phyloP scores from a whole-genome alignment of 345 rosid species.

The Ailanthus altissimus region DNA sequence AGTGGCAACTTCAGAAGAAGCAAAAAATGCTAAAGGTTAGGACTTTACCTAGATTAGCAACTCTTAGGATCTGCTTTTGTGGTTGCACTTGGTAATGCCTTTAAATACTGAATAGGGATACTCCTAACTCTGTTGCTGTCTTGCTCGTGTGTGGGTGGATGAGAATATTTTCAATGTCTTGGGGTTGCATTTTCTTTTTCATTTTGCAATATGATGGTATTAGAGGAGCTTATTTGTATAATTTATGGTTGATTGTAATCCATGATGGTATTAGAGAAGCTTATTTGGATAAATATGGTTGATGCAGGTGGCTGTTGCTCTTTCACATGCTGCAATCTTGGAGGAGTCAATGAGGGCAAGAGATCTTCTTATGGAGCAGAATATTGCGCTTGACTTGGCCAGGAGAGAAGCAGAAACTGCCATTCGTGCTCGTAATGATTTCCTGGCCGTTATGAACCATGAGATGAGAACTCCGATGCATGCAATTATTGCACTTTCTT shows the following conservation, averaged over 20 bases:
- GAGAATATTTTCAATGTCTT: background rate
- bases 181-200: background rate
- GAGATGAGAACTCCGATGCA: constrained; percentile 99
- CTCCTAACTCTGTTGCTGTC: background rate
- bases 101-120: no score
- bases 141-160: background rate
- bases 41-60: background rate
- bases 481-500: constrained; percentile 92
- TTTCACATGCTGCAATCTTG: constrained; percentile 95
- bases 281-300: constrained; percentile 21
- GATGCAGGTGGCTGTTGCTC: constrained; percentile 91
- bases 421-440: constrained; percentile 91
- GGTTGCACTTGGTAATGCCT: background rate
- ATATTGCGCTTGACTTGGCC: constrained; percentile 90
- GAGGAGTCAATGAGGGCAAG: constrained; percentile 99
- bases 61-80: constrained; percentile 2
- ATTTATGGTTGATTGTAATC: constrained; percentile 2
- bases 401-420: constrained; percentile 98
- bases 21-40: background rate
- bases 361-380: constrained; percentile 94
- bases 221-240: constrained; percentile 13
- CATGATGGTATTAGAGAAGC: background rate
- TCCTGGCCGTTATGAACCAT: constrained; percentile 98
- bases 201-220: background rate
- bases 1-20: background rate